Evolutionary conservation across 2,329 filamentous ascomycete species (phyloP), one percentile per base, ranked within the genome.

Genomic region (Aspergillus terreus): DNA sequence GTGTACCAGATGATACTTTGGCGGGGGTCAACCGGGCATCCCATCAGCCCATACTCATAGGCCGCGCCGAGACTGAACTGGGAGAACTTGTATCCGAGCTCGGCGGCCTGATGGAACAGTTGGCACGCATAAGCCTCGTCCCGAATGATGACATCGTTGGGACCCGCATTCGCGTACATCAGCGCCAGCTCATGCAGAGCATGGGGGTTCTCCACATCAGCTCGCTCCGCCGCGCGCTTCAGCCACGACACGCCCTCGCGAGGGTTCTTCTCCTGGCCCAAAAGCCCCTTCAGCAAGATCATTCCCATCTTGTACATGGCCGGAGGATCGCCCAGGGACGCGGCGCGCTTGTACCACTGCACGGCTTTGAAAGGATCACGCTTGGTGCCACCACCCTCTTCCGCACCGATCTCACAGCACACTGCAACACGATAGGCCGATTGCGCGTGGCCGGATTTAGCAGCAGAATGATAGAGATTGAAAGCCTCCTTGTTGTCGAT

Each of bases 271-370:
- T 80, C 82, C 67, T 97, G 92, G 4, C 92, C 92, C n/a, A 99
- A 81, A 25, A 97, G 78, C 10, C 92, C 94, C 71, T 97, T 97
- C 49, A 97, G 82, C 55, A 90, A 77, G 59, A 99, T 95, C 86
- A 96, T 95, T 52, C 94, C 94, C 72, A 97, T 85, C 73, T 99
- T 99, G 77, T 96, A 99, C 90, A 97, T 95, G 27, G 92, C 94
- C 0, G 92, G 88, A 1, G 88, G 87, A 65, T 99, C 92, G 3
- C 94, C 92, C 2, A 97, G 78, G 11, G 87, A 87, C 10, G 94
- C 92, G 6, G 94, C 91, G 41, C 92, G 88, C 69, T 92, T 91
- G 72, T 99, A 99, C 94, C 94, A 99, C 70, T 97, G 92, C 17
- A 97, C 92, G 1, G 94, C 92, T 73, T 97, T 97, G 58, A 92